Evolutionary conservation across 2,329 filamentous ascomycete species (phyloP), one percentile per base, ranked within the genome.

Genomic region (Penicillium freii): DNA sequence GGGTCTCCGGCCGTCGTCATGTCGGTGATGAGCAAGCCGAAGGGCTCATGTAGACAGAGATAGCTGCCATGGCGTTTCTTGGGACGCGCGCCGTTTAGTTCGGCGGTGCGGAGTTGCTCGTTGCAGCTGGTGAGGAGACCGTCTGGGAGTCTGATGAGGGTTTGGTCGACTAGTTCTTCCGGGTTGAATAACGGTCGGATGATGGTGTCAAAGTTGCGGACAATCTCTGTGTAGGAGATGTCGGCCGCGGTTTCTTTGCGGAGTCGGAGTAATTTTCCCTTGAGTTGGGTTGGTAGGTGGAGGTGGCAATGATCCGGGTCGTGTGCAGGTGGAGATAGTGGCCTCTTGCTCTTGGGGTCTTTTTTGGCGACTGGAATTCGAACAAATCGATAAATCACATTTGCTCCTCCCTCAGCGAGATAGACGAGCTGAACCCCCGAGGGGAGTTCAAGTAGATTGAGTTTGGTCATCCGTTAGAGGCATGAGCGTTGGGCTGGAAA

Each of bases 11-110:
- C 66, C 7, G 79, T 77, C 2, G 81, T 82, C 88, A 93, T 92
- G 68, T 92, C 88, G 59, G 87, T 87, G 48, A 93, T 82, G 4
- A 93, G 75, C 66, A 91, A 83, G 6, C 86, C 90, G 67, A 85
- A 83, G 4, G 71, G 72, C 63, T 88, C 84, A 42, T 83, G 80
- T 15, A 81, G 77, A 5, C 79, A 81, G 3, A 85, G 73, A 59
- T 81, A 84, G 6, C 80, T 71, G 17, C 81, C 78, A 42, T 71
- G 73, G 21, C 83, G 70, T 77, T 85, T 73, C 75, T 75, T 65
- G 51, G 81, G 71, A 69, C 86, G 69, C 43, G 61, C 59, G 8
- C 67, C 71, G 17, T 62, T 66, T 3, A 74, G 63, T 62, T 87
- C 82, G n/a, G 80, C 76, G 11, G 72, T 66, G 9, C 73, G 75